Conservation (phyloP, 1,139 yeast genomes). For the Taphrina communis region DNA sequence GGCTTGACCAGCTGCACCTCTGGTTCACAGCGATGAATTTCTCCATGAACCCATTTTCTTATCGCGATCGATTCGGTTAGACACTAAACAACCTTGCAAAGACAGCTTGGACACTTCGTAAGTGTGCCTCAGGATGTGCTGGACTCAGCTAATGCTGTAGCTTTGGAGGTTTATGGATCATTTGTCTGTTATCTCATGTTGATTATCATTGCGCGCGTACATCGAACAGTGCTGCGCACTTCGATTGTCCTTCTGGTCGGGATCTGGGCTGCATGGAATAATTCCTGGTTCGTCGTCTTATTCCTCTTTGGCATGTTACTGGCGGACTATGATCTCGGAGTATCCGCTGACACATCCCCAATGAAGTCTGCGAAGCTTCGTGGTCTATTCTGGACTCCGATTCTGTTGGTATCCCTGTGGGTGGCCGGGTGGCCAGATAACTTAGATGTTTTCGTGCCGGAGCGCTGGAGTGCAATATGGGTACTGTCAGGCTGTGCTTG, state of each 20-base stretch:
- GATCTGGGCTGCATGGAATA: not conserved
- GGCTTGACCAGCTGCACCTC: not conserved
- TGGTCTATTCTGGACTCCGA: not conserved
- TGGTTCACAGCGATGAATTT: not conserved
- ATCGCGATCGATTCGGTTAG: not conserved
- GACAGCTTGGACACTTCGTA: constrained; percentile 2
- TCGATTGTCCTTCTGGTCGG: not conserved
- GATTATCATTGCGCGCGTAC: not conserved
- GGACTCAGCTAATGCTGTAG: not conserved
- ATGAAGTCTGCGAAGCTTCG: no score
- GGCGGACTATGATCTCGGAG: not conserved
- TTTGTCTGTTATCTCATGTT: not conserved
- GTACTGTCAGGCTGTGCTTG: not conserved
- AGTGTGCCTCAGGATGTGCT: not conserved
- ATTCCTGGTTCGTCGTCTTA: not conserved
- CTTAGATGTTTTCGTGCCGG: not conserved
- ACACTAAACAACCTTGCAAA: not conserved
- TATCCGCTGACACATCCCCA: no score
- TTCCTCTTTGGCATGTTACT: not conserved
- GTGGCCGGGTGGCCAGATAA: not conserved
- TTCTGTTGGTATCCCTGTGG: not conserved
- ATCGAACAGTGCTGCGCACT: not conserved
- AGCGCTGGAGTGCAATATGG: not conserved
- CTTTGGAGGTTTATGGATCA: not conserved
- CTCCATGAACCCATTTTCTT: not conserved